Conservation (phyloP, 2,329 filamentous ascomycete genomes). For the Elsinoe australis region DNA sequence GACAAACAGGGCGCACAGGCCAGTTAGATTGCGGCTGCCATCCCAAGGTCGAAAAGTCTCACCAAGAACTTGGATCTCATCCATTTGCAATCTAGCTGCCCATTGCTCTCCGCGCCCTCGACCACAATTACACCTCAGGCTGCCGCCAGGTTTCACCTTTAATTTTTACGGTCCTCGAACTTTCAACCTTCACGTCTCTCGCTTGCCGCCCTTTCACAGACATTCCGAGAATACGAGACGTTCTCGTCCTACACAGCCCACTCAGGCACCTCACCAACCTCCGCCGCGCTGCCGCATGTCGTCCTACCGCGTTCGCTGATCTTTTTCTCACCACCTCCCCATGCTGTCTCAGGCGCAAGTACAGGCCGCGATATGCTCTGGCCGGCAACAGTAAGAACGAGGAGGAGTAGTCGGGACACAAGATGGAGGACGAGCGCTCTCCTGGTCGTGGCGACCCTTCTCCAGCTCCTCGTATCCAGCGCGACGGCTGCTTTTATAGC, state of each 20-base stretch:
- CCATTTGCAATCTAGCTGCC: too few species aligned
- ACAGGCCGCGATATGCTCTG: constrained; percentile 15
- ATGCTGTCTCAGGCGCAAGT: constrained; percentile 12
- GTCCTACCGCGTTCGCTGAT: constrained; percentile 1
- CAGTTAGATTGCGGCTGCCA: too few species aligned
- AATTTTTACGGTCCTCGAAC: not conserved
- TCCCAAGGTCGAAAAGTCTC: too few species aligned
- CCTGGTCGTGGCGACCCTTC: constrained; percentile 24
- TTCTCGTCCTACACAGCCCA: constrained; percentile 11
- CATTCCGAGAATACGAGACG: constrained; percentile 7
- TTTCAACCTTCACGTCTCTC: constrained; percentile 5
- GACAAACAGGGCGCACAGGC: not conserved
- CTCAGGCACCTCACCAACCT: not conserved
- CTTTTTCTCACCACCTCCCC: not conserved
- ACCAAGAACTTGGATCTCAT: not conserved
- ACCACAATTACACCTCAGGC: not conserved
- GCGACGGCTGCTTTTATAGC: constrained; percentile 59
- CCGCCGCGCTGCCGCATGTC: not conserved
- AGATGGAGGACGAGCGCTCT: constrained; percentile 13
- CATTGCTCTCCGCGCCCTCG: too few species aligned
- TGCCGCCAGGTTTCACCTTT: constrained; percentile 4
- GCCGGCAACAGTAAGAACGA: constrained; percentile 13
- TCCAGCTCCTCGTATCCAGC: constrained; percentile 39
- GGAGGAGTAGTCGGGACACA: constrained; percentile 7
- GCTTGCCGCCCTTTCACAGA: constrained; percentile 1